Percentiles rank a stretch among this genome's conserved stretches.
Evolutionary conservation across 1,139 yeast genomes (phyloP).

Genomic region (Meyerozyma athensensis): DNA sequence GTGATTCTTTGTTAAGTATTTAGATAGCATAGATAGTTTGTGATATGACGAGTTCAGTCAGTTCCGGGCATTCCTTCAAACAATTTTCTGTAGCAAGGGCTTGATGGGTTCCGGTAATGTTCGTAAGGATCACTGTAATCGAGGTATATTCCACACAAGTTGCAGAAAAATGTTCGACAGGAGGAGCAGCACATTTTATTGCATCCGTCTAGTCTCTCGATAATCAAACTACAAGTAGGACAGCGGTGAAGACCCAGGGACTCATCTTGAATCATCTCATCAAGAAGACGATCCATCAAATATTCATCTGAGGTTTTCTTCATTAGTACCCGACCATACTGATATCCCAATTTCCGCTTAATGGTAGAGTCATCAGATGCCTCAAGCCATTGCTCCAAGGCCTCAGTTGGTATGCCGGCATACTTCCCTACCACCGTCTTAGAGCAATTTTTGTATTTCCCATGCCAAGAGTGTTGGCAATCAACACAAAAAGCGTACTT

Average conservation of each 20-base stretch:
- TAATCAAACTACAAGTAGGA: slow-evolving; percentile 51
- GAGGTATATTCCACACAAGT: slow-evolving; percentile 47
- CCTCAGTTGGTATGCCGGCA: slow-evolving; percentile 37
- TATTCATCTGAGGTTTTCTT: slow-evolving; percentile 41
- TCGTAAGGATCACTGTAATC: slow-evolving; percentile 43
- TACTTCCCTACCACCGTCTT: slow-evolving; percentile 18
- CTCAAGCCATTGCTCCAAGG: slow-evolving; percentile 35
- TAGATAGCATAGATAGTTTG: neutral
- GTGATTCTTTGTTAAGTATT: neutral
- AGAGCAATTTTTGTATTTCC: slow-evolving; percentile 45
- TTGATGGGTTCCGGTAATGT: slow-evolving; percentile 43
- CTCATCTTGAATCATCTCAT: slow-evolving; percentile 37
- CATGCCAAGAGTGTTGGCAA: slow-evolving; percentile 67
- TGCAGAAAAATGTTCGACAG: slow-evolving; percentile 52
- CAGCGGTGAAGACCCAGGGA: slow-evolving; percentile 43
- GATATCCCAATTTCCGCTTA: slow-evolving; percentile 35
- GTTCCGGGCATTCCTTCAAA: slow-evolving; percentile 53
- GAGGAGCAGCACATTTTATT: slow-evolving; percentile 59
- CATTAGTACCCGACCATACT: slow-evolving; percentile 47
- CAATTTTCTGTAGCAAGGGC: slow-evolving; percentile 47
- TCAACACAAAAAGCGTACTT: slow-evolving; percentile 55
- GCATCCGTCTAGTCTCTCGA: slow-evolving; percentile 64
- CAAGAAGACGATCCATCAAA: slow-evolving; percentile 45
- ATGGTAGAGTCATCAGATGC: slow-evolving; percentile 24
- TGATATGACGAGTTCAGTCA: slow-evolving; percentile 10